phyloP scores from a whole-genome alignment of 768 basidiomycete genomes.

The Xerocomellus chrysenteron region DNA sequence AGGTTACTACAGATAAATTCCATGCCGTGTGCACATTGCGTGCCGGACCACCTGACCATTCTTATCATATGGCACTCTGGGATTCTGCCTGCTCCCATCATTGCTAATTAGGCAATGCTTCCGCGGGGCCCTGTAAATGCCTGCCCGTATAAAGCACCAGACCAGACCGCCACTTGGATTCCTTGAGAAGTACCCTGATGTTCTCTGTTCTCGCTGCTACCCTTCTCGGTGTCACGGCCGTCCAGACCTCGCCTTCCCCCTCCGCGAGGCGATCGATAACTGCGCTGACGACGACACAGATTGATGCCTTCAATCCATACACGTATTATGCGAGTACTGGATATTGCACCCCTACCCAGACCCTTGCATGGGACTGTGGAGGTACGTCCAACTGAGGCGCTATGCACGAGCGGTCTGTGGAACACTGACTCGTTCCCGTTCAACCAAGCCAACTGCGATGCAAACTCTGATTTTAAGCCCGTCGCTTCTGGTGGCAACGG shows the following conservation, averaged over 20 bases:
- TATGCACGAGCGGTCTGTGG: background rate
- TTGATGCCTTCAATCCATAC: slow-evolving; percentile 46
- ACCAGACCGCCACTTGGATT: background rate
- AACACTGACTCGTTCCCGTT: background rate
- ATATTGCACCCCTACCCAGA: slow-evolving; percentile 45
- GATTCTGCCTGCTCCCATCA: background rate
- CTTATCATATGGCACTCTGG: slow-evolving; percentile 8
- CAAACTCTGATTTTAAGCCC: slow-evolving; percentile 47
- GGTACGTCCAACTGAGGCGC: slow-evolving; percentile 31
- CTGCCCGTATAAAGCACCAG: background rate
- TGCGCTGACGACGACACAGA: slow-evolving; percentile 39
- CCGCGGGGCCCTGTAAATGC: background rate
- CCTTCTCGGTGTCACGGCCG: slow-evolving; percentile 15
- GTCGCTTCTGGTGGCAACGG: slow-evolving; percentile 51
- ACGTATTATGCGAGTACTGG: slow-evolving; percentile 51
- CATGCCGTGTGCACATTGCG: background rate
- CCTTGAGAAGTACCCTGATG: slow-evolving; percentile 14
- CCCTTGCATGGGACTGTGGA: slow-evolving; percentile 55
- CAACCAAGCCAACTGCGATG: slow-evolving; percentile 43
- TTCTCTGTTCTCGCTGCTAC: slow-evolving; percentile 11
- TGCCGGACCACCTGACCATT: background rate
- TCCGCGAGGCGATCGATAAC: slow-evolving; percentile 38
- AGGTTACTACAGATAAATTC: background rate
- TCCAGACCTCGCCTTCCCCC: slow-evolving; percentile 26
- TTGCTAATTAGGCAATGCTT: slow-evolving; percentile 3